These are phyloP conservation scores for Aspergillus piperis DNA, from an alignment of 2,329 filamentous ascomycete genomes.

Conservation along the genomic window DNA sequence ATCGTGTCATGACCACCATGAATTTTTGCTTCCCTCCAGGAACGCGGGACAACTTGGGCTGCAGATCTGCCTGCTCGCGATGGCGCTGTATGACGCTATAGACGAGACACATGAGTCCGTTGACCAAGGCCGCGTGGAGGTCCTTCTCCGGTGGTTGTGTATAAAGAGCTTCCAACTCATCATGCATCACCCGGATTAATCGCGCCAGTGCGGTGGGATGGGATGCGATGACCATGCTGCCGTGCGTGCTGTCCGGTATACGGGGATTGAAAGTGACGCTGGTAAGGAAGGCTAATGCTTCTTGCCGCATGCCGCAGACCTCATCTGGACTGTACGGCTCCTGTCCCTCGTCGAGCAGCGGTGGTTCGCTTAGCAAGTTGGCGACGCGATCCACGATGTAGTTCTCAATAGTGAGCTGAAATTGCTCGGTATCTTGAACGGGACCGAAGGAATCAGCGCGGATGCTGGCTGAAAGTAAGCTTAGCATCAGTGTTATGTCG, in stretches of 20 bases:
- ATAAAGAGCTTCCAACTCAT: slow-evolving; percentile 67
- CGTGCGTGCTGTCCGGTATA: slow-evolving; percentile 63
- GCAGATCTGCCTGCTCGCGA: slow-evolving; percentile 65
- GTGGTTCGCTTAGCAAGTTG: slow-evolving; percentile 58
- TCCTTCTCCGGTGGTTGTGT: slow-evolving; percentile 48
- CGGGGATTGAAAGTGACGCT: slow-evolving; percentile 46
- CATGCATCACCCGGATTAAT: slow-evolving; percentile 73
- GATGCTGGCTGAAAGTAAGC: slow-evolving; percentile 58
- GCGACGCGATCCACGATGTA: slow-evolving; percentile 60
- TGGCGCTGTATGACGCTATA: slow-evolving; percentile 63
- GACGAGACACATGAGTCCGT: slow-evolving; percentile 61
- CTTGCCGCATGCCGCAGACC: slow-evolving; percentile 46
- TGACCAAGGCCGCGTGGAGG: slow-evolving; percentile 57
- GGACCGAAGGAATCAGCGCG: slow-evolving; percentile 57
- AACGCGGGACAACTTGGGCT: slow-evolving; percentile 68
- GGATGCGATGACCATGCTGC: slow-evolving; percentile 64
- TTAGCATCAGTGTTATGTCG: slow-evolving; percentile 57
- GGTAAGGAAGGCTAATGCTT: slow-evolving; percentile 48
- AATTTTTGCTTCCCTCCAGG: slow-evolving; percentile 79
- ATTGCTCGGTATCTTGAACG: slow-evolving; percentile 44
- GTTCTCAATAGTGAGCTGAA: slow-evolving; percentile 45
- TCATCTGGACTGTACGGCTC: slow-evolving; percentile 41
- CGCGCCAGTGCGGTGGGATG: slow-evolving; percentile 72
- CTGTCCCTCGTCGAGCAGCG: slow-evolving; percentile 47
- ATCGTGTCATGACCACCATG: slow-evolving; percentile 72